Evolutionary conservation across 192 early-diverging fungal genomes (phyloP), one percentile per base, ranked within the genome.

Genomic region (Allomyces macrogynus): DNA sequence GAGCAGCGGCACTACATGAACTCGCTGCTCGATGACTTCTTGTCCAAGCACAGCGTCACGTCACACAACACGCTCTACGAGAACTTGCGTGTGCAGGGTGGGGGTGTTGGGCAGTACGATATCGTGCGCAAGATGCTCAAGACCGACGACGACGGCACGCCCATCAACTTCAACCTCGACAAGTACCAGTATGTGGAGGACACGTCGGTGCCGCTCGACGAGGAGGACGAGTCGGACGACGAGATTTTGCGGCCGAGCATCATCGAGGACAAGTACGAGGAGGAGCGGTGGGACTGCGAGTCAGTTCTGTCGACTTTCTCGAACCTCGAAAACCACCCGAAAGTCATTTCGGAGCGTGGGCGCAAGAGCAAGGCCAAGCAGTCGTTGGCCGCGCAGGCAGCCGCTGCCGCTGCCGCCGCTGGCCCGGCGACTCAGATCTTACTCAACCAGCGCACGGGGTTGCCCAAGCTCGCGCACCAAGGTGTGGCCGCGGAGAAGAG

Each of bases 241-340:
- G 79, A 81, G 49, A 84, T 86, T 65, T 70, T 88, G 63, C 76
- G 77, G 60, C 82, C 79, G 5, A 76, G 81, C 8, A 68, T 25
- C 60, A 60, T 32, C 60, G 25, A 23, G 40, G 62, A 63, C 25
- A 63, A 63, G 62, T 63, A 63, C 40, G 62, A 84, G 66, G 70
- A 81, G 32, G 83, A 84, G 60, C 71, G 72, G 40, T 97, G 95
- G 95, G 95, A 97, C 80, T 87, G 86, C 66, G 87, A 97, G 76
- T 86, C 88, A 23, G 84, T 97, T 23, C 71, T 94, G 42, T 49
- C 10, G 44, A 94, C 90, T 3, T 92, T 92, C 74, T 90, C 91
- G 60, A 95, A 92, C 73, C 79, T 93, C 65, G 92, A 95, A 70
- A 95, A 98, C 72, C 88, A 90, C 65, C 92, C 95, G 5, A 74